Percentiles rank a stretch among this genome's conserved stretches.
Evolutionary conservation across 441 rosid genomes (phyloP).

Genomic region (Geranium incanum): DNA sequence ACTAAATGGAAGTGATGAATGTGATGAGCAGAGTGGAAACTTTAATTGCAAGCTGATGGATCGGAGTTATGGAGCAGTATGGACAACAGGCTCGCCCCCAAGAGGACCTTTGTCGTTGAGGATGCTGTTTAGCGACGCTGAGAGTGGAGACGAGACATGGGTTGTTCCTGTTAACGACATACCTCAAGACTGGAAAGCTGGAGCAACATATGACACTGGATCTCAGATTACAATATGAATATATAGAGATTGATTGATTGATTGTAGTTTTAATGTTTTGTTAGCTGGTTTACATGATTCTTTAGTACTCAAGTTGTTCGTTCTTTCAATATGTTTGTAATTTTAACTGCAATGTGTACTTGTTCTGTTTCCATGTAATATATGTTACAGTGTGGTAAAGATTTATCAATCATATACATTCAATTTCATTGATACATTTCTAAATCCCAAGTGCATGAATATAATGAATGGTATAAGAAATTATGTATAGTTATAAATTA

Average conservation of each 20-base stretch:
- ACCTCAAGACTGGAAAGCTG: slow-evolving; percentile 53
- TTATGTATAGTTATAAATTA: no score
- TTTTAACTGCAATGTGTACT: neutral
- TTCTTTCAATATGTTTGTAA: neutral
- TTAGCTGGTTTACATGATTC: neutral
- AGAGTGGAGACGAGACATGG: slow-evolving; percentile 49
- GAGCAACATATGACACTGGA: slow-evolving; percentile 55
- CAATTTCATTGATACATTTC: no score
- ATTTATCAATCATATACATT: no score
- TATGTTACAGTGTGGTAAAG: no score
- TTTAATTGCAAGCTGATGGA: slow-evolving; percentile 55
- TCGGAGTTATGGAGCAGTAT: slow-evolving; percentile 52
- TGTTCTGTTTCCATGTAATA: neutral
- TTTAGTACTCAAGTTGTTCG: neutral
- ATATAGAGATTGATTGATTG: neutral
- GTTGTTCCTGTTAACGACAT: slow-evolving; percentile 49
- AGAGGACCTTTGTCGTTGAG: slow-evolving; percentile 48
- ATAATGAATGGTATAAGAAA: no score
- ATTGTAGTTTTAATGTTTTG: neutral
- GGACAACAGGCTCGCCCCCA: slow-evolving; percentile 56
- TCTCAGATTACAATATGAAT: slow-evolving; percentile 33
- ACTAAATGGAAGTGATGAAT: no score
- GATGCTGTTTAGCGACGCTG: slow-evolving; percentile 50
- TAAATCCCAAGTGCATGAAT: no score
- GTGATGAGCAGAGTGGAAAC: slow-evolving; percentile 37